Evolutionary conservation across 2,329 filamentous ascomycete genomes (phyloP), one percentile per base, ranked within the genome.

Genomic region (Fusarium incarnatum): DNA sequence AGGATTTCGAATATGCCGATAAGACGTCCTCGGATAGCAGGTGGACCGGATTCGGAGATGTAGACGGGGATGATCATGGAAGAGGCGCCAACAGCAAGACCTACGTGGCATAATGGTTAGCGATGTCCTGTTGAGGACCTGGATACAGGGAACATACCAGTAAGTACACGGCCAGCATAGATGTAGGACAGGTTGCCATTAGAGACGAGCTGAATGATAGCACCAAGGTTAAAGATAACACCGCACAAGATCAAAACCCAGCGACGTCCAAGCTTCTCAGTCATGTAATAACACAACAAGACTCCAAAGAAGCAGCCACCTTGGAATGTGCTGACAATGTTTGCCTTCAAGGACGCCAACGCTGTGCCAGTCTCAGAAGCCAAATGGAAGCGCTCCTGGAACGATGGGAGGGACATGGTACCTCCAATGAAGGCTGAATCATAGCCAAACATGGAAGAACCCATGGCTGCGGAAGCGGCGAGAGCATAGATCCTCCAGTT

Each of bases 371-470:
- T 58, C 56, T 28, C 34, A 11, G 47, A 53, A 9, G 27, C 56
- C 22, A 45, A 25, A 3, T 40, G 37, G 20, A 58, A 58, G 18
- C 56, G 56, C 5, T 53, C 37, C n/a, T 57, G 58, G 27, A 61
- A 61, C 6, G 58, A 57, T 1, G 58, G 58, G 2, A 61, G 45
- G 8, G 52, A 48, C 8, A 61, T 18, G 7, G 58, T 61, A 13
- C 58, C 53, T 12, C 58, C 58, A 13, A 70, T 70, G 6, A 70
- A 57, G 11, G 56, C 56, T 18, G 64, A 59, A 23, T 70, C 67
- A 27, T 70, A 68, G 3, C 67, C 67, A 37, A 68, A 68, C 64
- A 70, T 70, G 12, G 67, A 53, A 16, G 56, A 58, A 9, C 56
- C 56, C 18, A 58, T 28, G 6, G 56, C 47, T 5, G 56, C 56